phyloP scores from a whole-genome alignment of 768 basidiomycete genomes.

The Calocybe gangraenosa region DNA sequence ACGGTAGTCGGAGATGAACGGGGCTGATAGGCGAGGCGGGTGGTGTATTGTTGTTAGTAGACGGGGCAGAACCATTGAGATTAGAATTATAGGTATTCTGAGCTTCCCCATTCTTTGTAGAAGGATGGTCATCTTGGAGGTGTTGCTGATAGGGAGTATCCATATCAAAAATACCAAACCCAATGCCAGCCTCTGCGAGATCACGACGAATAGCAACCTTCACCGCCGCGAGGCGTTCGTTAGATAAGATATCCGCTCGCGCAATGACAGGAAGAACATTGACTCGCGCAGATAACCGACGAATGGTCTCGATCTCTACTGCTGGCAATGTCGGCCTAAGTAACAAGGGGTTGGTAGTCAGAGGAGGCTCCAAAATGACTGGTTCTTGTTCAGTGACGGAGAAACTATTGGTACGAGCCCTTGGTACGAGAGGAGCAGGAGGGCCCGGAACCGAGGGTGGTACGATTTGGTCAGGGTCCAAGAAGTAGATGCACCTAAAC shows the following conservation, averaged over 20 bases:
- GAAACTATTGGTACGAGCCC: slow-evolving; percentile 67
- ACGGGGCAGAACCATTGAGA: slow-evolving; percentile 48
- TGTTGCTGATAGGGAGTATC: slow-evolving; percentile 51
- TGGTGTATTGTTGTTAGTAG: slow-evolving; percentile 52
- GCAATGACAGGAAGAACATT: slow-evolving; percentile 87
- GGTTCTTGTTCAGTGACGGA: slow-evolving; percentile 70
- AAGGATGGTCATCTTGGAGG: slow-evolving; percentile 39
- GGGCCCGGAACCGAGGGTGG: slow-evolving; percentile 65
- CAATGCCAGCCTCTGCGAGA: slow-evolving; percentile 80
- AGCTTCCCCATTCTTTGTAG: slow-evolving; percentile 45
- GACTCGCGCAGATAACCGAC: slow-evolving; percentile 74
- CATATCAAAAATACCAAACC: slow-evolving; percentile 86
- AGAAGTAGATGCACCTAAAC: slow-evolving; percentile 77
- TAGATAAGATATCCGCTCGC: slow-evolving; percentile 75
- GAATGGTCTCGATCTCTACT: slow-evolving; percentile 73
- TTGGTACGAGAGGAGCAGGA: slow-evolving; percentile 62
- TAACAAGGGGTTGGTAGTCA: slow-evolving; percentile 66
- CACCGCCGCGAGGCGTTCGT: slow-evolving; percentile 75
- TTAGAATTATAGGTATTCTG: slow-evolving; percentile 48
- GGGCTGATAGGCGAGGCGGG: slow-evolving; percentile 64
- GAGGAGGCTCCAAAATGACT: slow-evolving; percentile 76
- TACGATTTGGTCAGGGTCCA: slow-evolving; percentile 80
- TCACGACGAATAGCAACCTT: slow-evolving; percentile 78
- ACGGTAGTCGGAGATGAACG: slow-evolving; percentile 67
- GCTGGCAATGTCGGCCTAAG: slow-evolving; percentile 65